Evolutionary conservation across 495 filamentous ascomycete species (phyloP), one percentile per base, ranked within the genome.

Genomic region (Pseudomonodictys pantanalensis): DNA sequence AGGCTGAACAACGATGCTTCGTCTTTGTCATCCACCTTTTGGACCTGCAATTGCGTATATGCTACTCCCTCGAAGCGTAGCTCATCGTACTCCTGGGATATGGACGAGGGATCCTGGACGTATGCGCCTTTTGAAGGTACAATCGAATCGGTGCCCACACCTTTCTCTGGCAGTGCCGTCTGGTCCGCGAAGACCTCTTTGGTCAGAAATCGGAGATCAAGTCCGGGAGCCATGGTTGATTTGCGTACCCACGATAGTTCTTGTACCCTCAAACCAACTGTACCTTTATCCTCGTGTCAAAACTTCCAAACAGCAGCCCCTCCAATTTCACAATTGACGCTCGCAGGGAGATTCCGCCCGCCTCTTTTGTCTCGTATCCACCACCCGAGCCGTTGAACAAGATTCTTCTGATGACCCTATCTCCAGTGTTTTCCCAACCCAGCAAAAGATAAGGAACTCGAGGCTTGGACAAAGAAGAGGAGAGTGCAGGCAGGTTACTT

Each of bases 1-100:
- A 80, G 74, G 38, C 56, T 22, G 1, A 60, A 68, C 10, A 51
- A 26, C 23, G n/a, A 43, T 3, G 32, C 9, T 7, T 44, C 44
- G 7, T 45, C 17, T 11, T 20, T 22, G 12, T n/a, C 12, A 1
- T 42, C 12, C 32, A 15, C 25, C 25, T 45, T 15, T 26, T 12
- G 12, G 50, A 54, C 18, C 4, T 48, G 38, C 24, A 65, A 46
- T 49, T 65, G 62, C 22, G n/a, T 28, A 30, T 28, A 49, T 9
- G 60, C 60, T 10, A 60, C 65, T 15, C 50, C 56, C 35, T 64
- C 56, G 44, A 68, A 68, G 12, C 54, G 29, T 1, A 68, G 60
- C 18, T 12, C 8, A 33, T 68, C 56, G 24, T 57, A 68, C 22
- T 68, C 65, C 6, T 25, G 49, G 33, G 65, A 46, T 17, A 68